These are phyloP conservation scores for Globisporangium perplexum DNA, from an alignment of 352 stramenopile genomes.

Conservation along the genomic window DNA sequence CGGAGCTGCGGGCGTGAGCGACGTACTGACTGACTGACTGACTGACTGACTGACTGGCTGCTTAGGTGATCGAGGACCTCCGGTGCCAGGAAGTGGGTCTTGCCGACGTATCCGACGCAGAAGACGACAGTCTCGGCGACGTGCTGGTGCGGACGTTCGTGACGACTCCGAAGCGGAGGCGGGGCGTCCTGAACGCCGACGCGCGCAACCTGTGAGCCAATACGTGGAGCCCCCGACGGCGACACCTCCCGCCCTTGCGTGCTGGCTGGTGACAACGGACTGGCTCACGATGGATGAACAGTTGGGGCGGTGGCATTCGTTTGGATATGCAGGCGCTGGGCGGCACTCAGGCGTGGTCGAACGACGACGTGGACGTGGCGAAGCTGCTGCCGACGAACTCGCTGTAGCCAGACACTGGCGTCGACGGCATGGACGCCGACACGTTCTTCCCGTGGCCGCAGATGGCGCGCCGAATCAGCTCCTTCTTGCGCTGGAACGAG, in stretches of 20 bases:
- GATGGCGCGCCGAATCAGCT: constrained; percentile 82
- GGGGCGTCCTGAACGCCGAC: not conserved
- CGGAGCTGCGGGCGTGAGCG: too few relatives aligned
- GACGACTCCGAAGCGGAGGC: not conserved
- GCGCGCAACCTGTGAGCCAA: not conserved
- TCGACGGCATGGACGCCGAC: constrained; percentile 10
- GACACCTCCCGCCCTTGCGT: not conserved
- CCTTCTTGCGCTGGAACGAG: constrained; percentile 82
- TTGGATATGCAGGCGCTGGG: not conserved
- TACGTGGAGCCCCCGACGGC: not conserved
- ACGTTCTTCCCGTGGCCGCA: constrained; percentile 52
- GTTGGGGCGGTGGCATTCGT: not conserved
- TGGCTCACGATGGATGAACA: too few relatives aligned
- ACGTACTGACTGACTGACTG: not conserved
- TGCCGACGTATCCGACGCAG: constrained; percentile 1
- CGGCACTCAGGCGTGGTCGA: constrained; percentile 7
- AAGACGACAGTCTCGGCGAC: constrained; percentile 6
- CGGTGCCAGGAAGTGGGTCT: constrained; percentile 1
- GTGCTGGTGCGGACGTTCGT: constrained; percentile 9
- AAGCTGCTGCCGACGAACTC: constrained; percentile 15
- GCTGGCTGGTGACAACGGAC: not conserved
- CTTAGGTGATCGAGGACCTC: constrained; percentile 37
- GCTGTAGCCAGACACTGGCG: constrained; percentile 8
- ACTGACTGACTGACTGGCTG: not conserved
- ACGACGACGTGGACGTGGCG: constrained; percentile 13